Conservation (phyloP, 2,329 filamentous ascomycete species). For the Fusarium multiceps region DNA sequence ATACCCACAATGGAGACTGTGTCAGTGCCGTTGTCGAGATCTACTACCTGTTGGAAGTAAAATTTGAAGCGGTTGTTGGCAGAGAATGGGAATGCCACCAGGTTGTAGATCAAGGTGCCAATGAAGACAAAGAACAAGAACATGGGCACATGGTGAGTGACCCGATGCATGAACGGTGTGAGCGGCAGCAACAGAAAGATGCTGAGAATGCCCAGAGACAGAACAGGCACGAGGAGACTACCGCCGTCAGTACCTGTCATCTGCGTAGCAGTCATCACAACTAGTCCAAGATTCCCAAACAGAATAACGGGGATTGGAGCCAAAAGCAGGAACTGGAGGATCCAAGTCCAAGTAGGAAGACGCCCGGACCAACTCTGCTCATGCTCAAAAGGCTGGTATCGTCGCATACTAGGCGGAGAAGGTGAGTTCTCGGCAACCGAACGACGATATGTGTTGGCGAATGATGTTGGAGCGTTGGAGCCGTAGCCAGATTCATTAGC, state of each 20-base stretch:
- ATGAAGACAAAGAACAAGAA: conserved; percentile 79
- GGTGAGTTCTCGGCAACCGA: conserved; percentile 53
- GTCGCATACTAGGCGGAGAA: conserved; percentile 39
- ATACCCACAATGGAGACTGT: conserved; percentile 76
- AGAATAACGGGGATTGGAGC: conserved; percentile 83
- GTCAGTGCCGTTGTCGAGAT: conserved; percentile 79
- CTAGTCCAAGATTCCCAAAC: conserved; percentile 78
- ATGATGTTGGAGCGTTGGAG: conserved; percentile 59
- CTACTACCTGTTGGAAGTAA: conserved; percentile 84
- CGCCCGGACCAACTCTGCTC: conserved; percentile 89
- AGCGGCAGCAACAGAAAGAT: conserved; percentile 80
- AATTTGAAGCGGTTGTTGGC: conserved; percentile 82
- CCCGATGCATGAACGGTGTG: conserved; percentile 86
- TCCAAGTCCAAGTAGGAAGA: conserved; percentile 87
- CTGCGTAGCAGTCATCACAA: conserved; percentile 76
- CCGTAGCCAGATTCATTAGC: conserved; percentile 50
- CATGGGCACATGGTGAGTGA: conserved; percentile 83
- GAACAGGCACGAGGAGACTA: conserved; percentile 75
- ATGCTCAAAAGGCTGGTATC: conserved; percentile 64
- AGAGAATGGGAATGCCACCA: conserved; percentile 90
- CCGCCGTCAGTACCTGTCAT: conserved; percentile 90
- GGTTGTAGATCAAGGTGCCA: conserved; percentile 85
- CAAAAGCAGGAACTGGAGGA: conserved; percentile 84
- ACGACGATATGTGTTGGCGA: conserved; percentile 66
- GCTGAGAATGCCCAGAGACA: conserved; percentile 74